phyloP scores from a whole-genome alignment of 352 stramenopile species.

The Globisporangium megalacanthum region DNA sequence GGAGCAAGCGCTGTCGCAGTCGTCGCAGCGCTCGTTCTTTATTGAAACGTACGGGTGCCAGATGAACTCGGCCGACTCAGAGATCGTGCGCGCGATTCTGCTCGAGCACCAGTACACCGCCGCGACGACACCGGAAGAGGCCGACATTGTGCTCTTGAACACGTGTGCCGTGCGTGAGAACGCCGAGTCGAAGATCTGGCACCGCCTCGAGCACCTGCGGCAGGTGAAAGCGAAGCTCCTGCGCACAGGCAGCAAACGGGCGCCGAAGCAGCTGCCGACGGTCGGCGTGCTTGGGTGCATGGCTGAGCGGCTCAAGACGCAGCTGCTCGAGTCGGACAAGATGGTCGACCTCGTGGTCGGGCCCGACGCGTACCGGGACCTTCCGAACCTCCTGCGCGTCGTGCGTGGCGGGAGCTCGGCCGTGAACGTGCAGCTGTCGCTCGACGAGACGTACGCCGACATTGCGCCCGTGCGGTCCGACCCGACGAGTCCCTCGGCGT shows the following conservation, averaged over 20 bases:
- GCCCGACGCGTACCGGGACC: conserved; percentile 97
- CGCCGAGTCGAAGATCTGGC: conserved; percentile 94
- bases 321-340: conserved; percentile 93
- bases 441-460: conserved; percentile 98
- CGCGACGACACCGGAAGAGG: conserved; percentile 54
- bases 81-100: conserved; percentile 96
- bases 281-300: conserved; percentile 99
- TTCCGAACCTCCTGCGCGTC: conserved; percentile 91
- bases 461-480: conserved; percentile 92
- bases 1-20: no score
- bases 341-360: conserved; percentile 98
- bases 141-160: conserved; percentile 97
- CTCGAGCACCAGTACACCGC: conserved; percentile 64
- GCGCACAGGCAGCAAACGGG: conserved; percentile 45
- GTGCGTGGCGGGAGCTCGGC: conserved; percentile 71
- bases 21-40: conserved; percentile 50
- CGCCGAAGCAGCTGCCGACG: conserved; percentile 48
- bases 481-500: conserved; percentile 85
- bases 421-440: conserved; percentile 95
- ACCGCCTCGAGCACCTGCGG: conserved; percentile 73
- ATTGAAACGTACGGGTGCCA: conserved; percentile 98
- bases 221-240: conserved; percentile 71
- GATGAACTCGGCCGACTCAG: conserved; percentile 99
- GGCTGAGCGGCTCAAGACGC: conserved; percentile 97
- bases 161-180: conserved; percentile 99